Conservation (phyloP, 164 flowering plant species). For the Macadamia tetraphylla region DNA sequence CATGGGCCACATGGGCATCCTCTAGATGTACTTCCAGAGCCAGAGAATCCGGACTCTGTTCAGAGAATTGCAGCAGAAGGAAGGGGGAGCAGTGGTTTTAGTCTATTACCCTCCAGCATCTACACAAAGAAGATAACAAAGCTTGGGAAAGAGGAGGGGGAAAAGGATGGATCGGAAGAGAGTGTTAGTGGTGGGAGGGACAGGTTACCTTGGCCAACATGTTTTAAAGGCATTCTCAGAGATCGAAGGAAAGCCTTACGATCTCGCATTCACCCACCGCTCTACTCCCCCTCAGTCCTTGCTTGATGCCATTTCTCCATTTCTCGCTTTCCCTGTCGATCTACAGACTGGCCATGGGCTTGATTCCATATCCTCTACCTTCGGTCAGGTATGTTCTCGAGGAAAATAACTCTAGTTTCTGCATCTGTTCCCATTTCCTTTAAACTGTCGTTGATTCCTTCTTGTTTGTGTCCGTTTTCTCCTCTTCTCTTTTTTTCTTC, state of each 20-base stretch:
- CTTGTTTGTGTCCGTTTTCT: no score
- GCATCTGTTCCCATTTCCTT: neutral
- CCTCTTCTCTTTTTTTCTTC: neutral
- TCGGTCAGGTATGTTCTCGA: slow-evolving; percentile 56
- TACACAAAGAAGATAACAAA: no score
- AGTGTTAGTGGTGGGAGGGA: slow-evolving; percentile 82
- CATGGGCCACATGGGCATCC: no score
- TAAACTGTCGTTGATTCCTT: no score
- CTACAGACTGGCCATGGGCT: slow-evolving; percentile 58
- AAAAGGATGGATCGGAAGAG: slow-evolving; percentile 40
- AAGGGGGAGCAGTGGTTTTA: no score
- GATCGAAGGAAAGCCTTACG: slow-evolving; percentile 21
- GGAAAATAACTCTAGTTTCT: neutral
- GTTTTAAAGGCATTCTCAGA: slow-evolving; percentile 45
- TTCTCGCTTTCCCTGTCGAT: slow-evolving; percentile 56
- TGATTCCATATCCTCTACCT: slow-evolving; percentile 36
- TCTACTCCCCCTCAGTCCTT: slow-evolving; percentile 42
- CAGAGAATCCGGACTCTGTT: no score
- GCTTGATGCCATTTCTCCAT: slow-evolving; percentile 44
- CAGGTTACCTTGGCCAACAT: slow-evolving; percentile 92
- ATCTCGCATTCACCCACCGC: slow-evolving; percentile 64
- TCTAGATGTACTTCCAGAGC: no score
- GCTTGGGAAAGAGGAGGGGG: neutral
- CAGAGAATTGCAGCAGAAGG: no score
- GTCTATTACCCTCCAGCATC: no score